Percentiles rank a stretch among this genome's conserved stretches.
Conservation (phyloP, 169 alveolate genomes). For the Cystoisospora suis region DNA sequence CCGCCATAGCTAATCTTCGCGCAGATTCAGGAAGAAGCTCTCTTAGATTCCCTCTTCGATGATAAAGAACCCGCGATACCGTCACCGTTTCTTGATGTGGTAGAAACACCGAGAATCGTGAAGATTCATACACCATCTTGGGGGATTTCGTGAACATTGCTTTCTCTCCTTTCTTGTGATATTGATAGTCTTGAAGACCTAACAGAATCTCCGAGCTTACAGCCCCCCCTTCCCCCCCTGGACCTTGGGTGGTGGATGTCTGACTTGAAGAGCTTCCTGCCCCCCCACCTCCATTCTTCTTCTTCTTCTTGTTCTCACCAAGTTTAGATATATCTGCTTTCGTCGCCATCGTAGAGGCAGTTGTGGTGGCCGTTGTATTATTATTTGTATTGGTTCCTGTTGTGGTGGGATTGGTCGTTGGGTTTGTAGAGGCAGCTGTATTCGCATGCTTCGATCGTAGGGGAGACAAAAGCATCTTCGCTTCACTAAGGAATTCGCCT, state of each 20-base stretch:
- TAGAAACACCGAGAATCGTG: constrained; percentile 55
- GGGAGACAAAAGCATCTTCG: not conserved
- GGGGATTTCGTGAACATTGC: not conserved
- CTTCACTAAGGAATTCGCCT: not conserved
- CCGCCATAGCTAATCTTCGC: constrained; percentile 9
- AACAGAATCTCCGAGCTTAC: no score
- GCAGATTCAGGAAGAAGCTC: constrained; percentile 57
- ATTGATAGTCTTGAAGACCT: no score
- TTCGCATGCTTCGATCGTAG: constrained; percentile 21
- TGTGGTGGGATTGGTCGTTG: no score
- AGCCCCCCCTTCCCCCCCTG: not conserved
- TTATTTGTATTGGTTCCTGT: no score
- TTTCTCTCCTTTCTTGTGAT: not conserved
- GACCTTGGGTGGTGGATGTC: not conserved
- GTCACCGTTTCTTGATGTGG: constrained; percentile 60
- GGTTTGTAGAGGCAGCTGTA: not conserved
- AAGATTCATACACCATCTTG: constrained; percentile 53
- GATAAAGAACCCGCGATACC: constrained; percentile 62
- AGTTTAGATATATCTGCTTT: no score
- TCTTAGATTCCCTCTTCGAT: constrained; percentile 69
- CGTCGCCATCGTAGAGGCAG: no score
- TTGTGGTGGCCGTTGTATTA: no score
- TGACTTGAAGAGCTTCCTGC: not conserved
- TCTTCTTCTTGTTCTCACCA: no score
- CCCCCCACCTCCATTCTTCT: not conserved